These are phyloP conservation scores for Lasiodiplodia sp. DNA, from an alignment of 2,329 filamentous ascomycete genomes.

Conservation along the genomic window DNA sequence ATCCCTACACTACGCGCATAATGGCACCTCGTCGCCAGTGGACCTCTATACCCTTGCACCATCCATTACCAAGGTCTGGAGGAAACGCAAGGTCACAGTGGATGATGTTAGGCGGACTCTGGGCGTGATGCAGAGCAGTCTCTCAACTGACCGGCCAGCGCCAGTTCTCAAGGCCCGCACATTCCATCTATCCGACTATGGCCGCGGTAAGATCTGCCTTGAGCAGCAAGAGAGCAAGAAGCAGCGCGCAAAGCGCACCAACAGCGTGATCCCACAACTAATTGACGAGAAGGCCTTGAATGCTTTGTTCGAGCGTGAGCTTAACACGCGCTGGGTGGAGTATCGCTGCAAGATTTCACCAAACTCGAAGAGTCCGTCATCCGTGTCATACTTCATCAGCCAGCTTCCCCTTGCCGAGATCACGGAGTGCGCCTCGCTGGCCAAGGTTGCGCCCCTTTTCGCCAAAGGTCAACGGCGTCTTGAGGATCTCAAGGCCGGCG, in stretches of 20 bases:
- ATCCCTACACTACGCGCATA: conserved; percentile 58
- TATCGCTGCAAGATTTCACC: conserved; percentile 51
- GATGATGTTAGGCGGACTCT: conserved; percentile 56
- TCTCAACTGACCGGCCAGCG: conserved; percentile 2
- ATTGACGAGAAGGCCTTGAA: conserved; percentile 59
- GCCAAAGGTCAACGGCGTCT: conserved; percentile 73
- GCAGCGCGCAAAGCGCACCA: conserved; percentile 33
- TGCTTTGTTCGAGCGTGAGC: conserved; percentile 56
- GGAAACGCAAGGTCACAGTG: conserved; percentile 53
- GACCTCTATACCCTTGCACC: conserved; percentile 50
- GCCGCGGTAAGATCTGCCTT: conserved; percentile 51
- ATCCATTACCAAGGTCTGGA: conserved; percentile 53
- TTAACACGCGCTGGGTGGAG: conserved; percentile 55
- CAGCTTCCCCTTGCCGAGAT: conserved; percentile 65
- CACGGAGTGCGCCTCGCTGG: conserved; percentile 58
- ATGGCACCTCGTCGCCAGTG: conserved; percentile 54
- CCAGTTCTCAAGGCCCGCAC: conserved; percentile 38
- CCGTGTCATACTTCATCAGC: conserved; percentile 64
- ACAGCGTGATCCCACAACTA: conserved; percentile 36
- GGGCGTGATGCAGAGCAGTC: conserved; percentile 43
- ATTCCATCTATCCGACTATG: conserved; percentile 52
- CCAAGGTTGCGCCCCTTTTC: conserved; percentile 64
- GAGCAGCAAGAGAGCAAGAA: conserved; percentile 45
- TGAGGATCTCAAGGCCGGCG: conserved; percentile 70
- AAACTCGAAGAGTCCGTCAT: conserved; percentile 43